Base-by-base conservation (phyloP, 345 rosid genomes). In the Arabis hirsuta region DNA sequence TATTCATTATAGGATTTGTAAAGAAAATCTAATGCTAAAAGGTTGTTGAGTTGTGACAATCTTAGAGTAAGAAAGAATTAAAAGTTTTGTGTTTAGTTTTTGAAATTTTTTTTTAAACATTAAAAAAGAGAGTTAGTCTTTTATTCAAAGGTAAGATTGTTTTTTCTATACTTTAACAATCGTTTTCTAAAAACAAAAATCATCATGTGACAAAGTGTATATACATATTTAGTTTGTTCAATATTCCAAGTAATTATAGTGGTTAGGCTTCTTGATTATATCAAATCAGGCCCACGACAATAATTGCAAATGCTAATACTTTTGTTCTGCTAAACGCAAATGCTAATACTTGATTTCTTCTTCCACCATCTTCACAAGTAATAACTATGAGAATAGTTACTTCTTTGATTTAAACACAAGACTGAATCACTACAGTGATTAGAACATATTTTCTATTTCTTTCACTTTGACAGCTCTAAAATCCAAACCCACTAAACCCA, bases 381-480 rank as follows among this genome's bases (percentile, higher is more conserved):
- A 39, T 12, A 44, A 20, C n/a, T 7, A 72, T 62, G n/a, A 4
- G 9, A 10, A 62, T 13, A 34, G 38, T 34, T 34, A 19, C 31
- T 29, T 48, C 9, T 59, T 70, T 39, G 32, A 60, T 69, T 32
- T 43, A 13, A 67, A 12, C 29, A 43, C 19, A 71, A 22, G 14
- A 36, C 9, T 34, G n/a, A 8, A 34, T 51, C 45, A 13, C 6
- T 20, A 72, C 47, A 43, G 54, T 62, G 47, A 54, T 53, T 45
- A 63, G 50, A 45, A 44, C 32, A 26, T 20, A 12, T n/a, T 12
- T 42, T 57, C 29, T 44, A 34, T 72, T 57, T 59, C 56, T 58
- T 58, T 67, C 13, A 65, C 44, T 51, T 14, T n/a, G 14, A 52
- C 32, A 55, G 12, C 55, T 42, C 8, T 59, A 43, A 74, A 59